Evolutionary conservation across 768 basidiomycete genomes (phyloP).

Genomic region (Lactarius deliciosus): DNA sequence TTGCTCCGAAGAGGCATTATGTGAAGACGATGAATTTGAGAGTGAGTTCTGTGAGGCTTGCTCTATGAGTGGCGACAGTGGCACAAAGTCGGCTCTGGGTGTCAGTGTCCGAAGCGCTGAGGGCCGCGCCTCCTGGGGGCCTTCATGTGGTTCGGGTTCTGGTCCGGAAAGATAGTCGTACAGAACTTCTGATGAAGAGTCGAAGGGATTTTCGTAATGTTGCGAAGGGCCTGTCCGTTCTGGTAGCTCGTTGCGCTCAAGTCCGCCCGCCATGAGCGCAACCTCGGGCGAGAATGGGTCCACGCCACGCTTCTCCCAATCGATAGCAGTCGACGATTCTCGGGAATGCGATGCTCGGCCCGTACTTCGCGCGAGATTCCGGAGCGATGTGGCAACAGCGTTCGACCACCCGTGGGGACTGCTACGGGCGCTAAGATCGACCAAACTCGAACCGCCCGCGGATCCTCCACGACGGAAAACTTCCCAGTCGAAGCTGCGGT

Average conservation of each 20-base stretch:
- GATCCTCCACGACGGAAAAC: slow-evolving; percentile 33
- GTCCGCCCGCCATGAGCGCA: slow-evolving; percentile 35
- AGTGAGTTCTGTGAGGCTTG: slow-evolving; percentile 36
- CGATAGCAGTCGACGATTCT: slow-evolving; percentile 4
- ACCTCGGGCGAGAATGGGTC: slow-evolving; percentile 53
- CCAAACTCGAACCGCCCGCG: slow-evolving; percentile 15
- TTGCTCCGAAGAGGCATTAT: slow-evolving; percentile 16
- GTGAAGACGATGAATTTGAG: slow-evolving; percentile 24
- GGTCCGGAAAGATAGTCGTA: slow-evolving; percentile 28
- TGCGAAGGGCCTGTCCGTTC: slow-evolving; percentile 6
- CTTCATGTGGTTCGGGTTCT: slow-evolving; percentile 22
- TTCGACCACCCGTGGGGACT: slow-evolving; percentile 23
- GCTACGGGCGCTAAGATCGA: slow-evolving; percentile 9
- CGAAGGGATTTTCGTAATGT: slow-evolving; percentile 50
- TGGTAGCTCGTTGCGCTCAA: slow-evolving; percentile 18
- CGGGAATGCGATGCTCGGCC: slow-evolving; percentile 15
- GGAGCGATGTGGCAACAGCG: slow-evolving; percentile 27
- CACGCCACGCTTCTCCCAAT: slow-evolving; percentile 30
- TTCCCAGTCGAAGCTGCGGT: slow-evolving; percentile 42
- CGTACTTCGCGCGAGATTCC: slow-evolving; percentile 18
- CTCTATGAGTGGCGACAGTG: slow-evolving; percentile 39
- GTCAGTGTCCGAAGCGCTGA: slow-evolving; percentile 27
- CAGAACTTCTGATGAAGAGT: background rate
- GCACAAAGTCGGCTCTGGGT: slow-evolving; percentile 35
- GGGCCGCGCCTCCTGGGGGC: background rate